Evolutionary conservation across 148 eudicot species (phyloP), one percentile per base, ranked within the genome.

Genomic region (Talinum fruticosum): DNA sequence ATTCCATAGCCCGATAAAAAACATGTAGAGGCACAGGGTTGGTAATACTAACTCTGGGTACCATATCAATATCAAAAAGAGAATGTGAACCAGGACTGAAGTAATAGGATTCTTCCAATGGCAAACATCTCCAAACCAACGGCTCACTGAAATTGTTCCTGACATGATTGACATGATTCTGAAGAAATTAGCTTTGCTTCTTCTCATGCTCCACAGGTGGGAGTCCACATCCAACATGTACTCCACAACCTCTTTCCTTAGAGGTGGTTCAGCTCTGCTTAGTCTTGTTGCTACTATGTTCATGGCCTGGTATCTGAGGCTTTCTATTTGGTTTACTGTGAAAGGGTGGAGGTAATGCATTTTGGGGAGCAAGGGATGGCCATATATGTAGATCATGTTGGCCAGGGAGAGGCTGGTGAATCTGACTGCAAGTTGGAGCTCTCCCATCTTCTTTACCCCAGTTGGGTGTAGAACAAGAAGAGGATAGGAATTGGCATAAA

Each of bases 371-470:
- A 87, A 82, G 34, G 92, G 92, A 67, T 84, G 92, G 29, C 88
- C 78, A 70, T 91, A 91, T 13, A 87, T 80, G 76, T 91, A 87
- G 19, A 91, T 83, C 91, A 89, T 87, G 77, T 86, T 87, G 73
- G 89, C 79, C 26, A 91, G 74, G 26, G 92, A 89, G 19, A 87
- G 83, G 81, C 96, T 87, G 36, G 95, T 91, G 86, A 89, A 91
- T 67, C 90, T 84, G 65, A 91, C 83, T 26, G 90, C 92, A 14
- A 91, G 84, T 28, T 89, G 90, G 33, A 91, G 87, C 51, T 91
- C 95, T 12, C 95, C 95, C 89, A 84, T 89, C 76, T 86, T 89
- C 74, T 89, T 91, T 77, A 91, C 78, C 59, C 95, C 95, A 57
- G 83, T 68, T 37, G 92, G 86, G 44, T 89, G 89, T 35, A 91